These are phyloP conservation scores for Hymenoscyphus linearis DNA, from an alignment of 2,329 filamentous ascomycete species.

Conservation along the genomic window DNA sequence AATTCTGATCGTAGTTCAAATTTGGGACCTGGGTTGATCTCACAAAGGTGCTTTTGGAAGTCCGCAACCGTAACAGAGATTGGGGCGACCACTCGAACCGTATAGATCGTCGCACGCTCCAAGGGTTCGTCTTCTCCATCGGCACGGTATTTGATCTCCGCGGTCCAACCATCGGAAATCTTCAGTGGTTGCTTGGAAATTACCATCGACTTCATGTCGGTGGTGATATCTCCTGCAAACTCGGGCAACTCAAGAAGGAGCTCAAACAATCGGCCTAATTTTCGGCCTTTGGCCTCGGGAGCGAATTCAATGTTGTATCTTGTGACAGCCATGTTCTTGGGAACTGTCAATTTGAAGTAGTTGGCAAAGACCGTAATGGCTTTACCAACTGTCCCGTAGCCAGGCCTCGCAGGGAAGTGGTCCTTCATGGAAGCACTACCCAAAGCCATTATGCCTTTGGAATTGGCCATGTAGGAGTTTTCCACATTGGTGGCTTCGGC, in stretches of 20 bases:
- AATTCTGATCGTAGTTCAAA: slow-evolving; percentile 40
- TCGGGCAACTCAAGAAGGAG: slow-evolving; percentile 30
- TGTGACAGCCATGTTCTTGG: slow-evolving; percentile 20
- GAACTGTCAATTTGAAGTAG: slow-evolving; percentile 27
- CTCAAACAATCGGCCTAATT: slow-evolving; percentile 27
- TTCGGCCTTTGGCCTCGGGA: slow-evolving; percentile 25
- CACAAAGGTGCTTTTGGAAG: slow-evolving; percentile 19
- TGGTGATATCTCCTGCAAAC: slow-evolving; percentile 20
- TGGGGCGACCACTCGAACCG: slow-evolving; percentile 18
- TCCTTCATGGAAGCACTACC: slow-evolving; percentile 14
- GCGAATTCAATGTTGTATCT: slow-evolving; percentile 28
- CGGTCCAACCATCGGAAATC: slow-evolving; percentile 15
- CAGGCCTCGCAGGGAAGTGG: slow-evolving; percentile 27
- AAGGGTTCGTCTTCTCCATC: slow-evolving; percentile 28
- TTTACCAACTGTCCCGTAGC: slow-evolving; percentile 27
- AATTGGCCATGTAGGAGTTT: slow-evolving; percentile 25
- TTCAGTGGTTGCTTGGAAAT: slow-evolving; percentile 18
- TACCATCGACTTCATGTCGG: slow-evolving; percentile 29
- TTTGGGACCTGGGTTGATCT: slow-evolving; percentile 8
- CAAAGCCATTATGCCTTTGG: slow-evolving; percentile 17
- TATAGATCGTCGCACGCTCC: slow-evolving; percentile 17
- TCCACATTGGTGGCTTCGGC: slow-evolving; percentile 27
- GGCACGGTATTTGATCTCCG: slow-evolving; percentile 21
- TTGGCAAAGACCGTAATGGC: slow-evolving; percentile 30
- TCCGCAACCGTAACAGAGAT: slow-evolving; percentile 19